Evolutionary conservation across 148 eudicot genomes (phyloP).

Genomic region (Camellia lanceoleosa): DNA sequence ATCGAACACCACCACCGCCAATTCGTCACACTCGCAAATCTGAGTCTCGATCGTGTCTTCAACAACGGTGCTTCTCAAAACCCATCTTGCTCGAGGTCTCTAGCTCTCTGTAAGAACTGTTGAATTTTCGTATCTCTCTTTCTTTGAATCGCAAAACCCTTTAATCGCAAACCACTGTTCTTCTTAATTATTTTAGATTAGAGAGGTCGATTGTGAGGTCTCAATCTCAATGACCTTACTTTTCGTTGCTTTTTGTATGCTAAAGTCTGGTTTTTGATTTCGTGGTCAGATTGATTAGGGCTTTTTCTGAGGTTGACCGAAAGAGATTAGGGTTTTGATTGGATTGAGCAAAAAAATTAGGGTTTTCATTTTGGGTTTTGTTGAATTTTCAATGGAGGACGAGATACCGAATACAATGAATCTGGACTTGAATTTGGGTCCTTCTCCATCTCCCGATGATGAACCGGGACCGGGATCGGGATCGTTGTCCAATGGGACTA

Average conservation of each 20-base stretch:
- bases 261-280: constrained; percentile 12
- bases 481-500: constrained; percentile 25
- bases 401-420: constrained; percentile 60
- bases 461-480: constrained; percentile 35
- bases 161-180: not conserved
- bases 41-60: constrained; percentile 9
- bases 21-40: not conserved
- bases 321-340: not conserved
- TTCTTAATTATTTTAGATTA: not conserved
- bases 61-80: not conserved
- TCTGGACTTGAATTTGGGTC: constrained; percentile 90
- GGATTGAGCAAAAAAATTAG: not conserved
- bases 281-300: constrained; percentile 1
- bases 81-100: constrained; percentile 7
- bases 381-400: constrained; percentile 54
- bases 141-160: not conserved
- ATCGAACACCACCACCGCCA: not conserved
- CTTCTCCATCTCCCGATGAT: constrained; percentile 34
- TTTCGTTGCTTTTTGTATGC: not conserved
- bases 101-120: not conserved
- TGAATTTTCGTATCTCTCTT: not conserved
- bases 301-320: not conserved
- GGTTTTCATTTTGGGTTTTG: not conserved
- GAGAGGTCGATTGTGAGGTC: constrained; percentile 1
- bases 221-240: not conserved